phyloP scores from a whole-genome alignment of 495 filamentous ascomycete genomes.

The Penicillium macrosclerotiorum region DNA sequence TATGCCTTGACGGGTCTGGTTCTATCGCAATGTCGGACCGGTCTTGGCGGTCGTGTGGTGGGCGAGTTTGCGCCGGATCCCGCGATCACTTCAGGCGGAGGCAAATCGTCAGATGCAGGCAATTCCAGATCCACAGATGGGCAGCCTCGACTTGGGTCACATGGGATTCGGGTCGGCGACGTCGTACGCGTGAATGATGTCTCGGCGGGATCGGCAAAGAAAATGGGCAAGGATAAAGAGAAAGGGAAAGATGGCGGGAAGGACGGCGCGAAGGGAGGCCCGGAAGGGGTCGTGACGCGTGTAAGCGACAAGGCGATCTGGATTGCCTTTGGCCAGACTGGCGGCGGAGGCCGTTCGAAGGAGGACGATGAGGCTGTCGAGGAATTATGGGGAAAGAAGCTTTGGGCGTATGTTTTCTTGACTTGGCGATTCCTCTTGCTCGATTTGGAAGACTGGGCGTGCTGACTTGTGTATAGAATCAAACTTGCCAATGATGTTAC shows the following conservation, averaged over 20 bases:
- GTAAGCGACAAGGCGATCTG: conserved; percentile 57
- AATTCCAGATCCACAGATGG: conserved; percentile 36
- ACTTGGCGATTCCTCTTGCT: too few relatives aligned
- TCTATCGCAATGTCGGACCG: conserved; percentile 79
- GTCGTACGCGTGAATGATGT: conserved; percentile 80
- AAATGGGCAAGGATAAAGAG: conserved; percentile 63
- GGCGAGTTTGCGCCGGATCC: conserved; percentile 75
- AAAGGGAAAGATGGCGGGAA: conserved; percentile 57
- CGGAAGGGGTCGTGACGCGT: conserved; percentile 78
- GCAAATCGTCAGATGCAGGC: conserved; percentile 17
- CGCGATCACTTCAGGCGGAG: conserved; percentile 49
- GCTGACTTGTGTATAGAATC: conserved; percentile 49
- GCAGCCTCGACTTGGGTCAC: conserved; percentile 57
- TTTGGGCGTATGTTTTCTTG: conserved; percentile 63
- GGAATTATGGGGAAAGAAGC: conserved; percentile 57
- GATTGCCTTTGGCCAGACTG: conserved; percentile 69
- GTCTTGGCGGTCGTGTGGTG: conserved; percentile 82
- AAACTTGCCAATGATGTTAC: conserved; percentile 97
- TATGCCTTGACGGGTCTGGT: conserved; percentile 80
- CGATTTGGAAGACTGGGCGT: too few relatives aligned
- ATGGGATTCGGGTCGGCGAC: conserved; percentile 85
- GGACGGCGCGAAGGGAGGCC: conserved; percentile 48
- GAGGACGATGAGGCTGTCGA: conserved; percentile 59
- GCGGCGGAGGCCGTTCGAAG: conserved; percentile 44
- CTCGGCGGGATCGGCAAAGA: conserved; percentile 64